Base-by-base conservation (phyloP, 345 rosid genomes). In the Aquilaria malaccensis region DNA sequence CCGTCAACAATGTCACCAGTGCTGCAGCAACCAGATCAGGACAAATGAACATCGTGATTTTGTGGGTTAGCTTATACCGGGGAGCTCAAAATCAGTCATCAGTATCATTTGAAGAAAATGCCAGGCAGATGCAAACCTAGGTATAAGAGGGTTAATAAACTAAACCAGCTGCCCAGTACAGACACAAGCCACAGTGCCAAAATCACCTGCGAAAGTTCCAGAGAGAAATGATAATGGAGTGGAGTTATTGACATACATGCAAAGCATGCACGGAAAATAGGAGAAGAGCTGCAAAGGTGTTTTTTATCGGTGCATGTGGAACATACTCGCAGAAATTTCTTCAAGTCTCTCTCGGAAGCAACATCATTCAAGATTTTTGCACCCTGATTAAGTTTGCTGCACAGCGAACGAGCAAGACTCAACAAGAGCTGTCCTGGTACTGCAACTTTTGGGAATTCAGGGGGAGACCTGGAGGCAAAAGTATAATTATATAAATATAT, bases 91-190 rank as follows among this genome's bases (percentile, higher is more conserved):
- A 7, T 37, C 43, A 37, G 43, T 37, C 43, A 37, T 22, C 22
- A 22, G 22, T 22, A 22, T 22, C 22, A 22, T 22, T 22, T 22
- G 22, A 22, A 22, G 22, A 22, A 22, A 22, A 22, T 37, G 43
- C 7, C 50, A 37, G 41, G 46, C 31, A 33, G 30, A 30, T 43
- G 47, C 66, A 54, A 2, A 73, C 80, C 65, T 43, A 73, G 65
- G 63, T 75, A 79, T 47, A 70, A 51, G 52, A 79, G 74, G 53
- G 76, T 75, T 63, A 79, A 47, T 58, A 79, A 70, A 58, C 58
- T 68, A 64, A 72, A 79, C 83, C 80, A 79, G 52, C 62, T 62
- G 31, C 78, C 76, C 47, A 79, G 30, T 56, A 79, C 62, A 33
- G 83, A 79, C 62, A 76, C 11, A 52, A 67, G 13, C 80, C 78